These are phyloP conservation scores for Gentiana macrophylla DNA, from an alignment of 257 asterid genomes.

Conservation along the genomic window DNA sequence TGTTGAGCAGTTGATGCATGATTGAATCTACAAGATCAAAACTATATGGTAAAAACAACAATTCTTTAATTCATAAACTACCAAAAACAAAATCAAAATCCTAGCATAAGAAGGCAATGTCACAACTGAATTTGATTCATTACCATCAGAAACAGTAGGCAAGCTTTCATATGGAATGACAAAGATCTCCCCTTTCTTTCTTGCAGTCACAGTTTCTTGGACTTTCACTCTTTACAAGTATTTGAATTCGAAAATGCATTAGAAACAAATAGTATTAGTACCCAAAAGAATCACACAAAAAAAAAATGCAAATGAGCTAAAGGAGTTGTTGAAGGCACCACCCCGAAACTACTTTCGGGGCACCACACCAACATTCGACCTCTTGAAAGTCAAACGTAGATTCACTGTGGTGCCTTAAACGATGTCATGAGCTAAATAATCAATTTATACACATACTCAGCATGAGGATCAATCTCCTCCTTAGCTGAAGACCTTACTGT, in stretches of 20 bases:
- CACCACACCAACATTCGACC: too few species aligned
- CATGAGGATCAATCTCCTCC: constrained; percentile 22
- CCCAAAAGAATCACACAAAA: background rate
- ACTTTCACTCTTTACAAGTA: constrained; percentile 42
- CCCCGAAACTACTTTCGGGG: too few species aligned
- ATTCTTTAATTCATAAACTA: background rate
- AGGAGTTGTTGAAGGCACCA: too few species aligned
- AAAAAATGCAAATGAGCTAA: background rate
- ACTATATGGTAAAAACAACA: too few species aligned
- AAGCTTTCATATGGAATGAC: constrained; percentile 64
- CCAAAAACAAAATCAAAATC: background rate
- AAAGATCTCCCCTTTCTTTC: constrained; percentile 24
- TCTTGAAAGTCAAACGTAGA: too few species aligned
- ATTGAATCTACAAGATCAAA: constrained; percentile 44
- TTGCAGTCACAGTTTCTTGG: constrained; percentile 26
- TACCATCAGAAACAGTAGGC: constrained; percentile 61
- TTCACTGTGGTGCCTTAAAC: too few species aligned
- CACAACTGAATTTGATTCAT: background rate
- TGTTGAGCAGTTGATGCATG: constrained; percentile 59
- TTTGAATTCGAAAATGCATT: constrained; percentile 13
- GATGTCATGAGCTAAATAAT: constrained; percentile 19
- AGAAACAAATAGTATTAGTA: background rate
- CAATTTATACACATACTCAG: constrained; percentile 2
- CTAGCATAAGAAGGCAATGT: too few species aligned
- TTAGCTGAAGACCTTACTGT: constrained; percentile 21